phyloP scores from a whole-genome alignment of 129 eudicot genomes.

The Apium graveolens region DNA sequence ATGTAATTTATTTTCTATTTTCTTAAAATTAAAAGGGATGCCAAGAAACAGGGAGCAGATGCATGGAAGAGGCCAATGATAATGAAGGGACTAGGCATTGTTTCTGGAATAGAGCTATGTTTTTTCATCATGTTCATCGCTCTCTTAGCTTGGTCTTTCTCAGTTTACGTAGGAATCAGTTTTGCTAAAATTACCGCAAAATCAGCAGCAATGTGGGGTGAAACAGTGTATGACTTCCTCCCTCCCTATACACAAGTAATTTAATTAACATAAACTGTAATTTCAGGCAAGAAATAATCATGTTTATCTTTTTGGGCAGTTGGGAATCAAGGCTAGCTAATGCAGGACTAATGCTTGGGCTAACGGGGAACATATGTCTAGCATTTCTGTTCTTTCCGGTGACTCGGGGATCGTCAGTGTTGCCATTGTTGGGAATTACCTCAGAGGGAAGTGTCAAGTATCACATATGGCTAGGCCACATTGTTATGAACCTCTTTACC shows the following conservation, averaged over 20 bases:
- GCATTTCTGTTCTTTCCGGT: slow-evolving; percentile 55
- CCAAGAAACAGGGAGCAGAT: slow-evolving; percentile 3
- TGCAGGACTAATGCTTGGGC: slow-evolving; percentile 31
- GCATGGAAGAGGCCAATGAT: slow-evolving; percentile 39
- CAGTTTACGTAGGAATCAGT: slow-evolving; percentile 27
- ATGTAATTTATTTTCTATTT: background rate
- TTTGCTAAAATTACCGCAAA: slow-evolving; percentile 10
- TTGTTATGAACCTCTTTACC: slow-evolving; percentile 40
- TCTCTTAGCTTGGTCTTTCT: slow-evolving; percentile 37
- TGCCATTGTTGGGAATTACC: slow-evolving; percentile 46
- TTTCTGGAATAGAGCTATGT: slow-evolving; percentile 36
- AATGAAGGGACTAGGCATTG: slow-evolving; percentile 45
- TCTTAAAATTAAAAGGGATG: background rate
- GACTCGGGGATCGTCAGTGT: slow-evolving; percentile 51
- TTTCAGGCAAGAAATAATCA: background rate
- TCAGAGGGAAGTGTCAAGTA: slow-evolving; percentile 54
- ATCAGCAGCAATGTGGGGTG: slow-evolving; percentile 11
- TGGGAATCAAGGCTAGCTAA: slow-evolving; percentile 38
- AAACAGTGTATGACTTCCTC: slow-evolving; percentile 32
- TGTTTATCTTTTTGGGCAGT: slow-evolving; percentile 15
- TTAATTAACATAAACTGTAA: background rate
- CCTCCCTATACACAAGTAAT: background rate
- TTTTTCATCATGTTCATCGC: slow-evolving; percentile 41
- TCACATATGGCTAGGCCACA: slow-evolving; percentile 63
- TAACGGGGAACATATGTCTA: slow-evolving; percentile 40